Base-by-base conservation (phyloP, 768 basidiomycete genomes). In the Pisolithus microcarpus region DNA sequence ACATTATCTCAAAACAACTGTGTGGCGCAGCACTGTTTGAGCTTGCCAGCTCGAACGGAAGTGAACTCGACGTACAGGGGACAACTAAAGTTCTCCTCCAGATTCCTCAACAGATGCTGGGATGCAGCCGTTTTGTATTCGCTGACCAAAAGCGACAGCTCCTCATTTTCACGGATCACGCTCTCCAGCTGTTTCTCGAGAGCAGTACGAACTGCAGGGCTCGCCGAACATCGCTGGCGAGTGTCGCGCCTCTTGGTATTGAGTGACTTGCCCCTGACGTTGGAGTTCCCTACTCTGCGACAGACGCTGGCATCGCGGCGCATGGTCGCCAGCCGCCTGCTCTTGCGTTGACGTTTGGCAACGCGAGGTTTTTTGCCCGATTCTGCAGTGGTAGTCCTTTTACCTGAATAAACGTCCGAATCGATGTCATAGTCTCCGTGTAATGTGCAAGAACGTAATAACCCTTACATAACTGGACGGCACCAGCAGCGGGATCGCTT, bases 71-170 rank as follows among this genome's bases (percentile, higher is more conserved):
- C 82, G 59, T 61, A 85, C 83, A 82, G 59, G 8, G 81, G 68
- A 63, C 82, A 87, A n/a, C 75, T 76, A 54, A 82, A 84, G 62
- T 78, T 74, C 37, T 81, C 82, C 56, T 83, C 81, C 0, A 84
- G 69, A 52, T 81, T 72, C 15, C 66, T 69, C 46, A 84, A 64
- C n/a, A 68, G 69, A 31, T 70, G 65, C 69, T 69, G 19, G 59
- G 50, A 48, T 28, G 43, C 26, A 5, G 30, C 51, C 2, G 53
- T 62, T 52, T 77, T 74, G 40, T 70, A 69, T 28, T 75, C 67
- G 43, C 70, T 67, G 19, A 78, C 58, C 61, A 77, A 56, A 31
- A 61, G 54, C 19, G 66, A 63, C 8, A 73, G 69, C 48, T 78
- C 72, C 42, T 68, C 65, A 59, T 80, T 75, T 53, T 65, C 72